These are phyloP conservation scores for Dactylonectria macrodidyma DNA, from an alignment of 2,329 filamentous ascomycete species.

Conservation along the genomic window DNA sequence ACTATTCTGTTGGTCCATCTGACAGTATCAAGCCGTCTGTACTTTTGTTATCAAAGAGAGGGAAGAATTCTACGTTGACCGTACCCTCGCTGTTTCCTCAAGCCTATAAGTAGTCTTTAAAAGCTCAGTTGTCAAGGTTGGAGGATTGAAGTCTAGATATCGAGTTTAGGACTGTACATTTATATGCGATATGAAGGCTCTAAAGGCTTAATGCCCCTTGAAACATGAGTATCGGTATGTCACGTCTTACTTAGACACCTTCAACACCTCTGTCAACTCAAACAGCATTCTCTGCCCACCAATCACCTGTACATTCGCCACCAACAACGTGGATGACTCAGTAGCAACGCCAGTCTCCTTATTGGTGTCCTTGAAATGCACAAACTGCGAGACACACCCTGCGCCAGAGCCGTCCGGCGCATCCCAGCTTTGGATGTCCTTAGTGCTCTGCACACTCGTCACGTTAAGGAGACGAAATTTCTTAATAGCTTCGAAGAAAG, in stretches of 20 bases:
- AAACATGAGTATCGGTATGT: background rate
- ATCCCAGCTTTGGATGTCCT: background rate
- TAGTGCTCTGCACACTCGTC: background rate
- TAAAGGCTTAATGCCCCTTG: background rate
- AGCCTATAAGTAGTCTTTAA: background rate
- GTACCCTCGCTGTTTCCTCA: background rate
- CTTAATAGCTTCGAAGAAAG: background rate
- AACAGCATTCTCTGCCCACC: background rate
- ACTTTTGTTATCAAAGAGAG: background rate
- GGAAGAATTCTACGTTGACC: slow-evolving; percentile 1
- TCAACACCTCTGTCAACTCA: background rate
- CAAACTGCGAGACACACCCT: background rate
- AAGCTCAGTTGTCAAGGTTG: background rate
- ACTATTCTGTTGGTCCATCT: background rate
- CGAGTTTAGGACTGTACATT: slow-evolving; percentile 1
- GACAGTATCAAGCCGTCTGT: background rate
- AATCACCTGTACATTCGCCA: background rate
- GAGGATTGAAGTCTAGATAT: background rate
- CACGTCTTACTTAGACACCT: background rate
- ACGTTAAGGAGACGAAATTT: background rate
- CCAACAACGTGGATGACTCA: background rate
- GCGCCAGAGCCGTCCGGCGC: background rate
- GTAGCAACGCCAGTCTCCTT: background rate
- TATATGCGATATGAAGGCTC: background rate
- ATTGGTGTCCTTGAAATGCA: background rate